Base-by-base conservation (phyloP, 306 rosid genomes). In the Hippophae gyantsensis region DNA sequence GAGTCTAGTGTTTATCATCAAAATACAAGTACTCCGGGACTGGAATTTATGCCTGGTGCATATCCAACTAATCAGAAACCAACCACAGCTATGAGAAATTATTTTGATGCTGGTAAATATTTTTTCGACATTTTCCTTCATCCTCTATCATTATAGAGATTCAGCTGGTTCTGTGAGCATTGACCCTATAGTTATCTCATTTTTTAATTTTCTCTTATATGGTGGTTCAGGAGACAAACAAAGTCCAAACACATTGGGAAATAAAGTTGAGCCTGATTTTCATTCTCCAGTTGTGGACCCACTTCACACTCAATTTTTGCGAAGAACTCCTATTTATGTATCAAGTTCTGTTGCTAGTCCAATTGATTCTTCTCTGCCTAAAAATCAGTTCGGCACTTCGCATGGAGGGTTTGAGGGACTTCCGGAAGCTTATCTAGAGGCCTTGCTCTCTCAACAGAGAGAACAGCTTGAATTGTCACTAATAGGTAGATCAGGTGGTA, bases 401-500 rank as follows among this genome's bases (percentile, higher is more conserved):
- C 87, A 62, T 61, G 86, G 85, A 72, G 82, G 85, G 54, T 68
- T 80, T 54, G 88, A 88, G 62, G 89, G 74, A 69, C 63, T 81
- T 76, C 89, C 74, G 76, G 79, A 77, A 57, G 95, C 85, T 58
- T 83, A 85, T 73, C 81, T 88, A 41, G 88, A 87, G 78, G 70
- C 78, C 18, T 78, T 92, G 72, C 75, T 92, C 74, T 71, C 74
- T 67, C 92, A 92, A 73, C 82, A 75, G 66, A 88, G 80, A 78
- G 92, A 85, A 70, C 96, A 81, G 58, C 80, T 73, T 54, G 95
- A 85, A 63, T 75, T 83, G 73, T 76, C 95, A 64, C 86, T 83
- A 71, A 47, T 80, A 62, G 81, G 77, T 52, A 84, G 82, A 68
- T 80, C 88, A 60, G 84, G 80, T 48, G 69, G 82, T 69, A 80